Evolutionary conservation across 495 filamentous ascomycete species (phyloP).

Genomic region (Podospora pseudopauciseta): DNA sequence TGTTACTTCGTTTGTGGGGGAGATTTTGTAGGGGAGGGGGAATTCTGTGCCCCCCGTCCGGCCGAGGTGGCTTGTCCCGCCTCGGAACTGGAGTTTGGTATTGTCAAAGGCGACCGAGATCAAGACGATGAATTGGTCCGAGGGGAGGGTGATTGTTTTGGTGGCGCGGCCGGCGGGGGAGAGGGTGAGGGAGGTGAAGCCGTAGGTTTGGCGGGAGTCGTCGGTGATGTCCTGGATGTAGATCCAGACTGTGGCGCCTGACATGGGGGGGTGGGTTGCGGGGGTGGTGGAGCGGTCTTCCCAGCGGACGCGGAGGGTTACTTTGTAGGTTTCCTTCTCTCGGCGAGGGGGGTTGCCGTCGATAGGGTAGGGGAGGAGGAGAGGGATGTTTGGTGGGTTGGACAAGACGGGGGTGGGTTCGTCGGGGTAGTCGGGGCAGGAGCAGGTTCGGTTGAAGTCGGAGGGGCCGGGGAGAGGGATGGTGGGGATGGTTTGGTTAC

Average conservation of each 20-base stretch:
- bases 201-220: slow-evolving; percentile 2
- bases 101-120: not conserved
- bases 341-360: not conserved
- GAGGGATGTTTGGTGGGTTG: not conserved
- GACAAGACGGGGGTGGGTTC: not conserved
- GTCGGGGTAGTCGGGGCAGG: not conserved
- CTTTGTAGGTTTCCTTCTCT: not conserved
- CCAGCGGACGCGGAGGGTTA: slow-evolving; percentile 6
- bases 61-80: not conserved
- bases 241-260: slow-evolving; percentile 6
- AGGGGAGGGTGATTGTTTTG: not conserved
- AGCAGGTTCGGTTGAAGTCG: not conserved
- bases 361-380: not conserved
- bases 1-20: not conserved
- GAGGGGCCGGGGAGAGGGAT: not conserved
- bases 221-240: slow-evolving; percentile 3
- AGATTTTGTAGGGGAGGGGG: slow-evolving; percentile 2
- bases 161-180: not conserved
- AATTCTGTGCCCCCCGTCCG: not conserved
- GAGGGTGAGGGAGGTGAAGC: not conserved
- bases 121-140: not conserved
- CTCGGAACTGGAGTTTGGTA: not conserved
- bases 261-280: not conserved
- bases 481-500: slow-evolving; percentile 4
- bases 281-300: not conserved